phyloP scores from a whole-genome alignment of 2,329 filamentous ascomycete species.

The Dendryphion nanum region DNA sequence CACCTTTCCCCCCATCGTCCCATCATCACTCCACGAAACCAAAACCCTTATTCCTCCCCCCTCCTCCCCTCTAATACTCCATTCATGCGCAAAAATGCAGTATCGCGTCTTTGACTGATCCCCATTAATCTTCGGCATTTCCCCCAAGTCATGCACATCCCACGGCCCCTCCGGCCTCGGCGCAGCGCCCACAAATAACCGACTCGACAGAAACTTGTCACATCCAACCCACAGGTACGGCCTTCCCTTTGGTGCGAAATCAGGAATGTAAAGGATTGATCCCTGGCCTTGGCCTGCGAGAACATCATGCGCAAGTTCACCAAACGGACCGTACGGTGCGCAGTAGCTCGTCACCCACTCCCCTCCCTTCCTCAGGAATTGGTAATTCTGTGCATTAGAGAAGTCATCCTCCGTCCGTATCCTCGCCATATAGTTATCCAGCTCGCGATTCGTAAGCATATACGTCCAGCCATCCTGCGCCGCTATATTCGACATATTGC shows the following conservation, averaged over 20 bases:
- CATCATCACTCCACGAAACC: constrained; percentile 13
- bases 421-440: constrained; percentile 13
- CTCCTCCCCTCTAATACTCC: constrained; percentile 6
- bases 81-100: constrained; percentile 13
- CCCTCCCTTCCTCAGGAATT: constrained; percentile 9
- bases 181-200: constrained; percentile 9
- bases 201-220: constrained; percentile 12
- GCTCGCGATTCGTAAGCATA: constrained; percentile 5
- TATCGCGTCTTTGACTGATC: constrained; percentile 5
- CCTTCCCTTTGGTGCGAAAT: constrained; percentile 4
- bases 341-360: constrained; percentile 5
- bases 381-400: constrained; percentile 3
- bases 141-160: constrained; percentile 7
- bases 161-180: constrained; percentile 11
- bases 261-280: constrained; percentile 8
- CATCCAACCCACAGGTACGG: constrained; percentile 12
- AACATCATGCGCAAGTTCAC: constrained; percentile 11
- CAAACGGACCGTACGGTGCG: constrained; percentile 10
- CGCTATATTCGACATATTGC: constrained; percentile 10
- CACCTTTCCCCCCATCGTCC: constrained; percentile 12
- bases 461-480: constrained; percentile 11
- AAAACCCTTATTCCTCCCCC: constrained; percentile 7
- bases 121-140: constrained; percentile 10
- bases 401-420: constrained; percentile 10
- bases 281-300: constrained; percentile 12